Percentiles rank a stretch among this genome's conserved stretches.
These are phyloP conservation scores for Aphanomyces euteiches DNA, from an alignment of 352 stramenopile species.

Conservation along the genomic window DNA sequence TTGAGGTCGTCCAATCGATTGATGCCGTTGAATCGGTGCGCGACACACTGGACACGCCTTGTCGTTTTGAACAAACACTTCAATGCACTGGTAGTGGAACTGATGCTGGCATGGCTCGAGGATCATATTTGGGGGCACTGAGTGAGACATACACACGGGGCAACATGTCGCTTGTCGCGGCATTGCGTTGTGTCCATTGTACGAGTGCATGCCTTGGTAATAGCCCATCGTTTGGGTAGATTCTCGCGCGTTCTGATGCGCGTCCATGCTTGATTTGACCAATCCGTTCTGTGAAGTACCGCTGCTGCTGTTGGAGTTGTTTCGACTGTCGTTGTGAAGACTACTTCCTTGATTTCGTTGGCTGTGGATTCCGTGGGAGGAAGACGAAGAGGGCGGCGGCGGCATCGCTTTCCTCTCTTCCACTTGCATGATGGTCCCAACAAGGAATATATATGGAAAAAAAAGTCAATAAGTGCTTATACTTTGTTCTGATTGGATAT, in stretches of 20 bases:
- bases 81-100: conserved; percentile 75
- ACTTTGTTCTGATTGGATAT: background rate
- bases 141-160: conserved; percentile 23
- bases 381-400: too few species aligned
- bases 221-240: background rate
- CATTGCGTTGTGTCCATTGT: conserved; percentile 1
- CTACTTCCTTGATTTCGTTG: background rate
- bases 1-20: conserved; percentile 38
- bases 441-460: too few species aligned
- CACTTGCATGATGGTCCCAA: conserved; percentile 21
- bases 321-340: too few species aligned
- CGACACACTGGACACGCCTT: conserved; percentile 75
- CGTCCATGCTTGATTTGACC: too few species aligned
- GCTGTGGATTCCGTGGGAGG: background rate
- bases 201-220: conserved; percentile 12
- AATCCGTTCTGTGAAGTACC: too few species aligned
- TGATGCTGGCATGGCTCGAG: conserved; percentile 69
- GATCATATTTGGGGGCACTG: conserved; percentile 39
- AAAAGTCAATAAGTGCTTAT: too few species aligned
- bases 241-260: too few species aligned
- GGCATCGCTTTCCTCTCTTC: conserved; percentile 27
- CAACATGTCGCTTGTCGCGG: conserved; percentile 8
- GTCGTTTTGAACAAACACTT: conserved; percentile 65
- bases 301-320: too few species aligned
- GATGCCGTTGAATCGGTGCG: conserved; percentile 60